Conservation (phyloP, 106 monocot genomes). For the Iris macrosiphon region DNA sequence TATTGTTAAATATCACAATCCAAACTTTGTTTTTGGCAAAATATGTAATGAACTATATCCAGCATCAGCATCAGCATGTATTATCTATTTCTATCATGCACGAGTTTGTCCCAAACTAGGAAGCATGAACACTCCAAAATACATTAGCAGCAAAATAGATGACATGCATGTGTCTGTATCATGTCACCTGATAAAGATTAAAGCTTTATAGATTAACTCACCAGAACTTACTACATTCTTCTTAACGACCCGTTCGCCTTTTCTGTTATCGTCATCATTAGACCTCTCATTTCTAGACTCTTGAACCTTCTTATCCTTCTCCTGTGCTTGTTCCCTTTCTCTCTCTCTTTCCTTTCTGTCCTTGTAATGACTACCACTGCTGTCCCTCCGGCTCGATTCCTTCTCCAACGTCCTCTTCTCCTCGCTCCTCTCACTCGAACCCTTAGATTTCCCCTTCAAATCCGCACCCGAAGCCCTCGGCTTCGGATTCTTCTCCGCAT, state of each 20-base stretch:
- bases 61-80: too few relatives aligned
- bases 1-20: too few relatives aligned
- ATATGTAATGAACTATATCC: too few relatives aligned
- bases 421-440: constrained; percentile 33
- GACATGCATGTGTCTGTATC: too few relatives aligned
- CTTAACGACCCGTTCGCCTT: constrained; percentile 5
- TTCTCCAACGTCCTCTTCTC: constrained; percentile 35
- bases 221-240: constrained; percentile 20
- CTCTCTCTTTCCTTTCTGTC: constrained; percentile 27
- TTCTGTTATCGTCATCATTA: constrained; percentile 8
- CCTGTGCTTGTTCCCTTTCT: constrained; percentile 18
- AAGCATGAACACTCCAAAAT: too few relatives aligned
- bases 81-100: too few relatives aligned
- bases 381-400: constrained; percentile 43
- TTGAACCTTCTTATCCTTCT: constrained; percentile 24
- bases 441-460: constrained; percentile 31
- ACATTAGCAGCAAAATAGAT: too few relatives aligned
- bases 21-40: too few relatives aligned
- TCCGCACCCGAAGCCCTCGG: constrained; percentile 32
- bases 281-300: constrained; percentile 21
- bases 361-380: constrained; percentile 22
- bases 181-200: too few relatives aligned
- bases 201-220: constrained; percentile 11
- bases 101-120: too few relatives aligned
- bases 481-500: constrained; percentile 18